Evolutionary conservation across 2,329 filamentous ascomycete species (phyloP), one percentile per base, ranked within the genome.

Genomic region (Myriosclerotinia duriaeana): DNA sequence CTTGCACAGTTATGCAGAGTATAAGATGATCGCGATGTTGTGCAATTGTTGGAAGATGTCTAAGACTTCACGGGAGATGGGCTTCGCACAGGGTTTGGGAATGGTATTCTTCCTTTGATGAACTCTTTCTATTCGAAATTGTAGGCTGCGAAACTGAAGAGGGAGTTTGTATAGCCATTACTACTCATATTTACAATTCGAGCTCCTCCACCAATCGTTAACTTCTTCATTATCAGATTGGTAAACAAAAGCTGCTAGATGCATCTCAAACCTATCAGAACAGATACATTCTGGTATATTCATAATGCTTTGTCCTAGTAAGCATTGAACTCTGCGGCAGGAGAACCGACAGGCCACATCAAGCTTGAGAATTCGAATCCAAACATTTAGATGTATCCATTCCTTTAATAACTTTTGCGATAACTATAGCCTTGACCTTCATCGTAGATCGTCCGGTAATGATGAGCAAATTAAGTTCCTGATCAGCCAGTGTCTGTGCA

Each of bases 331-430:
- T 75, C 72, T 0, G 69, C 72, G 1, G 79, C 80, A 0, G 79
- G 78, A 5, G 70, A 66, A 34, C 80, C 77, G 3, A 82, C 75
- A 1, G 76, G 72, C 72, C 11, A 82, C 76, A 52, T 81, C 78
- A 40, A 72, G 34, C 9, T 60, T 22, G 14, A 71, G 34, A 48
- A 68, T 60, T 8, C 53, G 36, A 0, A 54, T 58, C 8, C 58
- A 53, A 3, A 62, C 59, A 4, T 61, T 59, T 12, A 69, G 64
- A 52, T 44, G 30, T 20, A 44, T 61, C 3, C 26, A 26, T 26
- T 36, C 40, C 6, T 30, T 65, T 53, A 38, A 70, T 65, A 4
- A 48, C 40, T 9, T 58, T 15, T 42, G 66, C 64, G 12, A 70
- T 53, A 14, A 38, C 17, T 1, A 34, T 34, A 34, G 30, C 30